Base-by-base conservation (phyloP, 2,329 filamentous ascomycete species). In the Claviceps sp. region DNA sequence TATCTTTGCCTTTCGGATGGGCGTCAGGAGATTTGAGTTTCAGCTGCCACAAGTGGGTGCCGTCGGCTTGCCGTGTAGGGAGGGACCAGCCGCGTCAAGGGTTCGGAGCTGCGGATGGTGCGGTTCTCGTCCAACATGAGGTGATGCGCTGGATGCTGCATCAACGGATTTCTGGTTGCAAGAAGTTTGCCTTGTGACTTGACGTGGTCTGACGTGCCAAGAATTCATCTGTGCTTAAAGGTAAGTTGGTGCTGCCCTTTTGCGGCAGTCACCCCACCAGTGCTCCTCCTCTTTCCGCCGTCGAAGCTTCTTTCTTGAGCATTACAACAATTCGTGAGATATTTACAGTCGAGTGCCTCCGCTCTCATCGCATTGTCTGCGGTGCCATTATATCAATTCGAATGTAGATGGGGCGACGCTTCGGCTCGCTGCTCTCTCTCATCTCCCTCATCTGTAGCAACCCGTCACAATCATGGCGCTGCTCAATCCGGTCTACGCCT, bases 401-500 rank as follows among this genome's bases (percentile, higher is more conserved):
- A 10, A 46, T 39, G 26, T 50, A 47, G 14, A 47, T 47, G n/a
- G 22, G 48, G 16, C 30, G 19, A 26, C 44, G 24, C n/a, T 14
- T 16, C 22, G 55, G 38, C 16, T 34, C 30, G 30, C 30, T 10
- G 30, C 30, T 26, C 45, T 17, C 14, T 34, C 44, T 50, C 34
- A 38, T 54, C 44, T 39, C 2, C 13, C 42, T 34, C 37, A 8
- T 26, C 42, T 44, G 14, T 8, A 46, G 24, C 43, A 6, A 30
- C 24, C 4, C n/a, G 24, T 46, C 47, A 51, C 47, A 44, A 56
- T 59, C 54, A 81, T 81, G 77, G 70, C 71, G 45, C 64, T 77
- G 50, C 65, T 80, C 60, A 79, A 74, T 49, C 76, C 77, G 24
- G 64, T 78, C 54, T 75, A 80, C 62, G 68, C 71, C 57, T 64